Evolutionary conservation across 2,329 filamentous ascomycete species (phyloP), one percentile per base, ranked within the genome.

Genomic region (Paraconiothyrium sp.): DNA sequence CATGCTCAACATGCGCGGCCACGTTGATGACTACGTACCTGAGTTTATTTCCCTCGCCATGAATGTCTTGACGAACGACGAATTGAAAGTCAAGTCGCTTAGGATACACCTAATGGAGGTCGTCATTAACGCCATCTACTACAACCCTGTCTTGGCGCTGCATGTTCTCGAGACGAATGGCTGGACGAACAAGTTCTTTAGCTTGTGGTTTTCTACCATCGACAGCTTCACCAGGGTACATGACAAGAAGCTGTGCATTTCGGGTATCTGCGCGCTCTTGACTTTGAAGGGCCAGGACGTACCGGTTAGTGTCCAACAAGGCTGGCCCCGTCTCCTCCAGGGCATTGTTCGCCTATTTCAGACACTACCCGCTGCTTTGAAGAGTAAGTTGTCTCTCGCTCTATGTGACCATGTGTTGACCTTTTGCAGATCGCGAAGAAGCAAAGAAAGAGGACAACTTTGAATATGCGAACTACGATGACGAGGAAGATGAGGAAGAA

Each of bases 131-230:
- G 89, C 92, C 58, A 93, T 98, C 72, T 97, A 98, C 85, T 99
- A 99, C 85, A 97, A 97, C 82, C 94, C 95, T 1, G 81, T 90
- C 48, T 85, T 97, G 62, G 87, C 93, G 27, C 86, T 99, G 24
- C 90, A 93, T 64, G 89, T 97, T 41, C 86, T 99, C n/a, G 95
- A 99, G 82, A 82, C 85, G 57, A 94, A 96, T 73, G 90, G 89
- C 63, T 97, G 94, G 94, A 98, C 95, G 7, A 98, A 98, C 82
- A 96, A 96, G 76, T 99, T 99, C 83, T 99, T 99, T 84, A 97
- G 92, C 80, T 83, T 96, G 61, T 99, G 95, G 95, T 99, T 99
- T 79, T 92, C 92, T 46, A 96, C 90, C 81, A 99, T 99, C 82
- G 91, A 97, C 65, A 90, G 88, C 73, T 98, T 99, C 82, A 92